Conservation (phyloP, 208 protist genomes). For the Leishmania arabica region DNA sequence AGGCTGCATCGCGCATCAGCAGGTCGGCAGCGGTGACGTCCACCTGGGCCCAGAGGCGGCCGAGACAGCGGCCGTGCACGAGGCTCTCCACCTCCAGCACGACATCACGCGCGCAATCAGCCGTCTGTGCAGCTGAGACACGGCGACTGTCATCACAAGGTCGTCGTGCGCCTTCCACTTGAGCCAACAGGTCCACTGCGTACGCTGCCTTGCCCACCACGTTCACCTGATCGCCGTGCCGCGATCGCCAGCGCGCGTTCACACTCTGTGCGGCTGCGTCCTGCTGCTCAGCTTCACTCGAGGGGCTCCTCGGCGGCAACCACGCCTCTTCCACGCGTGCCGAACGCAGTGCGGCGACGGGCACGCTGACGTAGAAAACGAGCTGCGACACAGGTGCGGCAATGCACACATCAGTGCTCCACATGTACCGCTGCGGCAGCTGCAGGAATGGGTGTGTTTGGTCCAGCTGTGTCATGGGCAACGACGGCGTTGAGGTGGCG, state of each 20-base stretch:
- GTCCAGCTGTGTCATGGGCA: neutral
- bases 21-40: neutral
- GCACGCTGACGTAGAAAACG: conserved; percentile 9
- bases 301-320: neutral
- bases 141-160: neutral
- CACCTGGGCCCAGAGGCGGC: conserved; percentile 19
- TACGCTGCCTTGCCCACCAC: conserved; percentile 17
- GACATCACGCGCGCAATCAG: conserved; percentile 6
- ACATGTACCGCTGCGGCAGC: conserved; percentile 23
- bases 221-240: neutral
- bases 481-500: neutral
- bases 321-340: conserved; percentile 14
- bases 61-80: conserved; percentile 16
- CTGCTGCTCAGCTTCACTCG: neutral
- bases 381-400: conserved; percentile 3
- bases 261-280: neutral
- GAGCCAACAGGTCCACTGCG: neutral
- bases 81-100: conserved; percentile 27
- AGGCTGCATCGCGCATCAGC: conserved; percentile 5
- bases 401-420: conserved; percentile 19
- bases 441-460: neutral
- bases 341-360: conserved; percentile 7
- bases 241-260: neutral
- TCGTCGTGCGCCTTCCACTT: neutral
- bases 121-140: neutral